Evolutionary conservation across 495 filamentous ascomycete species (phyloP).

Genomic region (Darksidea phi): DNA sequence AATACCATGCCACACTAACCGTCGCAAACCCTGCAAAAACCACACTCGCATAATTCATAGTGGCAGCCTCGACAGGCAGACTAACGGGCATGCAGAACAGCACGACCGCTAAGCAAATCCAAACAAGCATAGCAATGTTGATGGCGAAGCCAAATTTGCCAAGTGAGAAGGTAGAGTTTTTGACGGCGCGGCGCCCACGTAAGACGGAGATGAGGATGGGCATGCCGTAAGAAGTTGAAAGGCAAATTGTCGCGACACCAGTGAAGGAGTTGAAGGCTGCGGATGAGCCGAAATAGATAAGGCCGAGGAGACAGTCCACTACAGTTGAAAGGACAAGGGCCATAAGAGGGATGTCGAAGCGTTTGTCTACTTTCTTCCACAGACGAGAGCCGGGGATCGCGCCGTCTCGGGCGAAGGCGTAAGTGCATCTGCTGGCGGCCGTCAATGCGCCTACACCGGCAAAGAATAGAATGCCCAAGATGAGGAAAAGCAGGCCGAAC

Average conservation of each 20-base stretch:
- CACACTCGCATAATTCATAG: conserved; percentile 42
- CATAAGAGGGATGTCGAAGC: conserved; percentile 58
- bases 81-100: conserved; percentile 59
- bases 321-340: conserved; percentile 57
- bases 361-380: conserved; percentile 59
- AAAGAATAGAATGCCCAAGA: conserved; percentile 66
- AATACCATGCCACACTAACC: conserved; percentile 42
- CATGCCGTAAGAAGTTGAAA: conserved; percentile 61
- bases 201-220: conserved; percentile 62
- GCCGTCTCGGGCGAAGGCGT: conserved; percentile 61
- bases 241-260: conserved; percentile 63
- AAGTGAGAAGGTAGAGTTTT: conserved; percentile 51
- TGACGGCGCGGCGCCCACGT: conserved; percentile 50
- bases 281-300: conserved; percentile 63
- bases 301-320: conserved; percentile 57
- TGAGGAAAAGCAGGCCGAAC: conserved; percentile 69
- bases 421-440: conserved; percentile 59
- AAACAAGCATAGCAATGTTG: conserved; percentile 51
- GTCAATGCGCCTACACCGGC: conserved; percentile 60
- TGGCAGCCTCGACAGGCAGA: conserved; percentile 48
- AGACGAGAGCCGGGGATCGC: conserved; percentile 67
- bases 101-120: conserved; percentile 54
- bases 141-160: conserved; percentile 54
- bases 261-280: conserved; percentile 68
- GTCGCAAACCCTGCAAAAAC: conserved; percentile 43